Percentiles rank a stretch among this genome's conserved stretches.
phyloP scores from a whole-genome alignment of 2,329 filamentous ascomycete species.

The Zymoseptoria crescenta region DNA sequence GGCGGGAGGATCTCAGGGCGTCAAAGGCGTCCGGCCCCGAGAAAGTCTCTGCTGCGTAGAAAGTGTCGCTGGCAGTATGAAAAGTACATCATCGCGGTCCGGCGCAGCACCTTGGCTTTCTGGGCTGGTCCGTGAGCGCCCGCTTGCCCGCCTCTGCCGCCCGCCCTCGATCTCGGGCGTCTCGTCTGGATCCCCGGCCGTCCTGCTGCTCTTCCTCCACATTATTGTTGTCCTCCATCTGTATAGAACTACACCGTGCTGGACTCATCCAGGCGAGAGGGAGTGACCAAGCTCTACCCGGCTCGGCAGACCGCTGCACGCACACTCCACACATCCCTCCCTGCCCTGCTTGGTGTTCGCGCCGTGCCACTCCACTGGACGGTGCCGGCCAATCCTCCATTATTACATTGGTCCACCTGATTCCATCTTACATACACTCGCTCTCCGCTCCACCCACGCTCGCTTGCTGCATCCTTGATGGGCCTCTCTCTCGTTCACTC shows the following conservation, averaged over 20 bases:
- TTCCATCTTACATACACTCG: background rate
- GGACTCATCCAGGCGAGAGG: background rate
- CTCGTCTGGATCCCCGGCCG: background rate
- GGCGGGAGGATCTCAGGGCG: too few species aligned
- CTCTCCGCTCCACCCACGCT: conserved; percentile 7
- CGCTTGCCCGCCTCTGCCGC: background rate
- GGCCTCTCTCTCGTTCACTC: background rate
- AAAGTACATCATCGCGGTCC: too few species aligned
- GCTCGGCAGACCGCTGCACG: background rate
- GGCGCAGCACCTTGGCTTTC: background rate
- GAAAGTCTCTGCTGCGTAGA: too few species aligned
- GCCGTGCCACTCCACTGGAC: background rate
- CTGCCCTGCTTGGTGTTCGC: background rate
- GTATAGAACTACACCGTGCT: too few species aligned
- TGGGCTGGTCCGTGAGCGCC: background rate
- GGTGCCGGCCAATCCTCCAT: background rate
- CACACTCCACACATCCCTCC: background rate
- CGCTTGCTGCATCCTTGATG: conserved; percentile 3
- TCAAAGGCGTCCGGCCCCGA: too few species aligned
- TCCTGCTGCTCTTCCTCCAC: too few species aligned
- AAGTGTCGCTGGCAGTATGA: too few species aligned
- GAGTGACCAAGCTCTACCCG: background rate
- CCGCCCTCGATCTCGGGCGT: background rate
- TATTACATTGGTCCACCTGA: background rate
- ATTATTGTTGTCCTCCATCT: too few species aligned